Evolutionary conservation across 257 asterid genomes (phyloP).

Genomic region (Rubia yunnanensis): DNA sequence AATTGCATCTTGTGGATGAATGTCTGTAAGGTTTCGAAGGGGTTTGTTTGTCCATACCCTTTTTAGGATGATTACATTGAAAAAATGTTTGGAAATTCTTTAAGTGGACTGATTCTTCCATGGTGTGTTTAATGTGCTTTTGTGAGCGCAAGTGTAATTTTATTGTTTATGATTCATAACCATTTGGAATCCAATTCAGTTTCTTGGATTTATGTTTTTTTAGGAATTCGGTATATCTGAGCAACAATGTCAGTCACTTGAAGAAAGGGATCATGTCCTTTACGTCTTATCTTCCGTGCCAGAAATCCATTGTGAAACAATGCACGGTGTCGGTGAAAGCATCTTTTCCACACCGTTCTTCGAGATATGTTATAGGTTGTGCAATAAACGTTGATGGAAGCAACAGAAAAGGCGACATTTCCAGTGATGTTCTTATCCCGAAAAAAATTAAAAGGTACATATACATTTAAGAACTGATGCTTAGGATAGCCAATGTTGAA

Average conservation of each 20-base stretch:
- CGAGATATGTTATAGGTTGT: slow-evolving; percentile 23
- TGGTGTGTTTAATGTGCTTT: not conserved
- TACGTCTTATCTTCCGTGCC: slow-evolving; percentile 17
- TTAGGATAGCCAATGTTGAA: not conserved
- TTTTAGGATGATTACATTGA: not conserved
- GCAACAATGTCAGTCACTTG: slow-evolving; percentile 16
- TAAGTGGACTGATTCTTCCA: not conserved
- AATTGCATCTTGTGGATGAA: not conserved
- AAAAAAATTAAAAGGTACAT: slow-evolving; percentile 40
- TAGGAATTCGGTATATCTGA: slow-evolving; percentile 34
- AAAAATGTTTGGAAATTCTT: not conserved
- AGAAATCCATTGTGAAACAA: slow-evolving; percentile 28
- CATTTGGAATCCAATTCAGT: not conserved
- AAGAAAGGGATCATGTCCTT: slow-evolving; percentile 22
- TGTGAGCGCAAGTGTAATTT: not conserved
- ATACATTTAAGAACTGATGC: not conserved
- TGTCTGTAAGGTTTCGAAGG: not conserved
- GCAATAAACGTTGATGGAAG: slow-evolving; percentile 17
- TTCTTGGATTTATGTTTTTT: slow-evolving; percentile 11
- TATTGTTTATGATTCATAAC: not conserved
- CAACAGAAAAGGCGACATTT: slow-evolving; percentile 14
- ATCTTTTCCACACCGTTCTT: slow-evolving; percentile 12
- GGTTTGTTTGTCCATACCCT: not conserved
- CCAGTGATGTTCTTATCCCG: slow-evolving; percentile 19
- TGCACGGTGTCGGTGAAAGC: slow-evolving; percentile 20